Conservation (phyloP, 768 basidiomycete genomes). For the Rhizopogon vulgaris region DNA sequence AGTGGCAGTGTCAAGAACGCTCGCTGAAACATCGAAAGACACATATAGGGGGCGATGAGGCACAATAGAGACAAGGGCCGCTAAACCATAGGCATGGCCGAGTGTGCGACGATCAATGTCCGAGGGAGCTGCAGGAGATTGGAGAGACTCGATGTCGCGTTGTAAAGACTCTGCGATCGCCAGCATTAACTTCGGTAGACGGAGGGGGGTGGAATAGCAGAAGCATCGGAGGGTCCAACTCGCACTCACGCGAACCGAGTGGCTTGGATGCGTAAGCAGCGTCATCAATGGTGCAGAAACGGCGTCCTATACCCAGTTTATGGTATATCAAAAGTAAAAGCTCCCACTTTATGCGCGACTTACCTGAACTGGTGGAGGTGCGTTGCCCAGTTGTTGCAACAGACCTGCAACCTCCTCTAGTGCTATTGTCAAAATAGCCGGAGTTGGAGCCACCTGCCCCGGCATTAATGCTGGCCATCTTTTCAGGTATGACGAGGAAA, state of each 20-base stretch:
- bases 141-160: constrained; percentile 70
- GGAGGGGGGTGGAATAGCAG: constrained; percentile 83
- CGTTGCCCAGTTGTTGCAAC: constrained; percentile 85
- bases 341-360: constrained; percentile 5
- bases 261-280: constrained; percentile 80
- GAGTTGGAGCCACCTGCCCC: constrained; percentile 64
- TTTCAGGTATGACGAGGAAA: constrained; percentile 76
- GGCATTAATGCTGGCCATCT: constrained; percentile 94
- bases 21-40: constrained; percentile 88
- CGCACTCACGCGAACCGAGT: constrained; percentile 80
- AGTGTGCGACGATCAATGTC: constrained; percentile 69
- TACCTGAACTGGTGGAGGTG: constrained; percentile 83
- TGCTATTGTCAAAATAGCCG: constrained; percentile 64
- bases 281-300: constrained; percentile 81
- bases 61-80: constrained; percentile 80
- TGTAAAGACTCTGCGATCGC: constrained; percentile 76
- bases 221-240: constrained; percentile 88
- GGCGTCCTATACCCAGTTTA: constrained; percentile 51
- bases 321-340: not conserved
- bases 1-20: constrained; percentile 86
- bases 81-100: constrained; percentile 87
- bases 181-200: constrained; percentile 74
- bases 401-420: constrained; percentile 82
- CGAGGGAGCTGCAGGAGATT: constrained; percentile 63
- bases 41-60: constrained; percentile 88